Evolutionary conservation across 805 yeast species (phyloP).

Genomic region (Candida vartiovaarae): DNA sequence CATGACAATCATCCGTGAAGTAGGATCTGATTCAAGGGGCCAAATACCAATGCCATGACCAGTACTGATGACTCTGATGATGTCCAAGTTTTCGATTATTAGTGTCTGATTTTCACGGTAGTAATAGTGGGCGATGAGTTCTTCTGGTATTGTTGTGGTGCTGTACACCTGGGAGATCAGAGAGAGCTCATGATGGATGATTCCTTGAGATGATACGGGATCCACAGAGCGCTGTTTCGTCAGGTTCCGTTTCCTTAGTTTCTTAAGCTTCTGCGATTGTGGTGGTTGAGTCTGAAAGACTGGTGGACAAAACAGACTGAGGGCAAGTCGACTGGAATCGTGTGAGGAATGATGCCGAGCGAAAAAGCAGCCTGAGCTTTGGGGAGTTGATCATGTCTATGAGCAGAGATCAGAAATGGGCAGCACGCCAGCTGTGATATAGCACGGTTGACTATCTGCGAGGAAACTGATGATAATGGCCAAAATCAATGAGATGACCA

Average conservation of each 20-base stretch:
- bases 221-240: neutral
- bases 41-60: constrained; percentile 59
- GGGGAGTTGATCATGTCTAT: no score
- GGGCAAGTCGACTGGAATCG: no score
- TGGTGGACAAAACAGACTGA: no score
- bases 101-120: constrained; percentile 1
- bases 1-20: constrained; percentile 48
- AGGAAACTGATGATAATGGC: no score
- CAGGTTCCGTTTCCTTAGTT: neutral
- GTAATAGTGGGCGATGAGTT: constrained; percentile 4
- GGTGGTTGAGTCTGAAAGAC: no score
- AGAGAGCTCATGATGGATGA: constrained; percentile 5
- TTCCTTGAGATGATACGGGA: constrained; percentile 5
- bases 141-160: constrained; percentile 1
- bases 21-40: constrained; percentile 1
- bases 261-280: neutral
- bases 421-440: no score
- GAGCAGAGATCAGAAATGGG: no score
- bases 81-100: constrained; percentile 20
- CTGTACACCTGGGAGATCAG: neutral
- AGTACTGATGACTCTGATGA: constrained; percentile 44
- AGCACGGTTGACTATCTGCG: no score
- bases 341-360: no score
- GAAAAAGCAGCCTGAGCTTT: no score
- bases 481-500: no score